Evolutionary conservation across 441 rosid genomes (phyloP).

Genomic region (Capsella rubella): DNA sequence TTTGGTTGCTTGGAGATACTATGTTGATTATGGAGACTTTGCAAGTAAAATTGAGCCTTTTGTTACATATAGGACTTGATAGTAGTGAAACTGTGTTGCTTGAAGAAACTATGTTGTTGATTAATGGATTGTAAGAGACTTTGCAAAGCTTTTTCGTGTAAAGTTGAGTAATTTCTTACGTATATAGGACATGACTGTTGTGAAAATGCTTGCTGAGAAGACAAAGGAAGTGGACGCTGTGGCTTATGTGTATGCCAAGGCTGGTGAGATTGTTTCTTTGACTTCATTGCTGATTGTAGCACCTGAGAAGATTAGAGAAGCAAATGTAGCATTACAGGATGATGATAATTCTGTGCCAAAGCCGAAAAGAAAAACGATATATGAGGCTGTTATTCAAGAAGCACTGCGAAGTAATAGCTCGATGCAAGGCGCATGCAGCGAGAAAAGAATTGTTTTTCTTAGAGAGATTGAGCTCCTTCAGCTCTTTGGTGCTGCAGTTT

Average conservation of each 20-base stretch:
- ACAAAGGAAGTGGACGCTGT: constrained; percentile 62
- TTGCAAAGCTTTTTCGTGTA: background rate
- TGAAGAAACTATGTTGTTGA: constrained; percentile 42
- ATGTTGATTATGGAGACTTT: background rate
- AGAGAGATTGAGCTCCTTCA: constrained; percentile 76
- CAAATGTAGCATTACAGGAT: constrained; percentile 47
- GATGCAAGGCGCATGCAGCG: constrained; percentile 41
- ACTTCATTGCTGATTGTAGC: constrained; percentile 68
- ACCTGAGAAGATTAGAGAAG: constrained; percentile 57
- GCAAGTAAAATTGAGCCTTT: background rate
- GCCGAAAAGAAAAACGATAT: constrained; percentile 58
- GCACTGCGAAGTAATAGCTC: constrained; percentile 52
- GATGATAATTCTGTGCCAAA: constrained; percentile 50
- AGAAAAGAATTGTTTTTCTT: constrained; percentile 67
- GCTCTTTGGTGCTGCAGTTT: constrained; percentile 64
- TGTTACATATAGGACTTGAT: background rate
- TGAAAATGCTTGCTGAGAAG: constrained; percentile 65
- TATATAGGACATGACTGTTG: constrained; percentile 61
- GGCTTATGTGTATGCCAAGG: constrained; percentile 61
- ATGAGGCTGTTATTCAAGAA: constrained; percentile 65
- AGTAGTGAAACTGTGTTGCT: constrained; percentile 51
- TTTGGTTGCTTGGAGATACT: constrained; percentile 3
- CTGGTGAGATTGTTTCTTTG: constrained; percentile 60
- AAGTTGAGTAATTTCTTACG: background rate
- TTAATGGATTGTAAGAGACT: background rate